Percentiles rank a stretch among this genome's conserved stretches.
These are phyloP conservation scores for Xylaria cubensis DNA, from an alignment of 495 filamentous ascomycete species.

Conservation along the genomic window DNA sequence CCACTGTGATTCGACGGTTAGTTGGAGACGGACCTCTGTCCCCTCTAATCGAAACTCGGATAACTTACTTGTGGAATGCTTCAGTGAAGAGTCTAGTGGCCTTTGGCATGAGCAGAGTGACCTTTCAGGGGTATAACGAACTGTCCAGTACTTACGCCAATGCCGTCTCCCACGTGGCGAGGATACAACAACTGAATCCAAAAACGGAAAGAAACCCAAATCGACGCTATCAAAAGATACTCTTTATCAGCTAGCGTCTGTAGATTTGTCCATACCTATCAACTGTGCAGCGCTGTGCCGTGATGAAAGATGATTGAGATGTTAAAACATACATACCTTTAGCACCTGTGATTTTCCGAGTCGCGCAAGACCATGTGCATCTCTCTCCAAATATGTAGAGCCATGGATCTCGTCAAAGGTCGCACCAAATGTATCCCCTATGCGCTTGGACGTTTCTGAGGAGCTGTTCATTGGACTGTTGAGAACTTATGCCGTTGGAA, in stretches of 20 bases:
- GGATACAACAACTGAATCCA: constrained; percentile 54
- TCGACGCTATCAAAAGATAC: constrained; percentile 36
- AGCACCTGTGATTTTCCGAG: constrained; percentile 60
- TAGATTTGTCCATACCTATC: background rate
- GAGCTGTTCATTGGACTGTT: background rate
- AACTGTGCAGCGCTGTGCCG: background rate
- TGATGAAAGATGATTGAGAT: background rate
- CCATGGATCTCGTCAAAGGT: constrained; percentile 21
- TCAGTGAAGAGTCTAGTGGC: too few species aligned
- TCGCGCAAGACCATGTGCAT: constrained; percentile 40
- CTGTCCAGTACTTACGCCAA: constrained; percentile 33
- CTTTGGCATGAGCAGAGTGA: background rate
- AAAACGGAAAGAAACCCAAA: constrained; percentile 54
- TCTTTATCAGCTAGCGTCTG: background rate
- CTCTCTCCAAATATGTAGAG: constrained; percentile 21
- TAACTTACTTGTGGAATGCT: too few species aligned
- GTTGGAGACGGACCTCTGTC: too few species aligned
- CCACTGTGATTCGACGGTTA: too few species aligned
- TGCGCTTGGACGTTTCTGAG: background rate
- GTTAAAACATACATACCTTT: constrained; percentile 33
- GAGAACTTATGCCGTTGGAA: background rate
- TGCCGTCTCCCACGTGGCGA: constrained; percentile 54
- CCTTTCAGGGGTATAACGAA: background rate
- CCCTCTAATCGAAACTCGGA: too few species aligned
- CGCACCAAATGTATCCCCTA: background rate